Evolutionary conservation across 2,329 filamentous ascomycete species (phyloP).

Genomic region (Metarhizium album): DNA sequence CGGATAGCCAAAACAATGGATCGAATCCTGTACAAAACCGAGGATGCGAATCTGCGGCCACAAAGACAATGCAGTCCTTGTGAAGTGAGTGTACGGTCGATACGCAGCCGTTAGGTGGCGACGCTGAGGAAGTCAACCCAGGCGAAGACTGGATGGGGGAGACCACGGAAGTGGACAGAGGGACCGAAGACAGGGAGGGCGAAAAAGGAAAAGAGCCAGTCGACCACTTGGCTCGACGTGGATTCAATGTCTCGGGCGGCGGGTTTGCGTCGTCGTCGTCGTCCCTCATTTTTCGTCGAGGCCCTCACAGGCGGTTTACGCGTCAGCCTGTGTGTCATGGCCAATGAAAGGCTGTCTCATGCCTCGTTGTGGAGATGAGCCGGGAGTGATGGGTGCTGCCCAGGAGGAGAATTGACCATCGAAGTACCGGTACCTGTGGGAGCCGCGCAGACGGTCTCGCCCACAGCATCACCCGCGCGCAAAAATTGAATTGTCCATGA

Average conservation of each 20-base stretch:
- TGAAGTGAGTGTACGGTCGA: not conserved
- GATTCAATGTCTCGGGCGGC: slow-evolving; percentile 1
- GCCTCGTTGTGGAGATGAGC: slow-evolving; percentile 4
- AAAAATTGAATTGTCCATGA: too few relatives aligned
- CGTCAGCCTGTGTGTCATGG: slow-evolving; percentile 21
- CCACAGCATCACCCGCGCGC: too few relatives aligned
- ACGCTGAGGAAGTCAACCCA: slow-evolving; percentile 1
- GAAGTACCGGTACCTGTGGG: slow-evolving; percentile 4
- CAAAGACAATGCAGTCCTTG: not conserved
- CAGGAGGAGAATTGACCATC: not conserved
- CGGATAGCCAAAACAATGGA: not conserved
- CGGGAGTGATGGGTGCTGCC: slow-evolving; percentile 2
- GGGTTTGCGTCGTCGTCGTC: slow-evolving; percentile 3
- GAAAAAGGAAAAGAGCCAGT: not conserved
- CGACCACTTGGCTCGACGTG: too few relatives aligned
- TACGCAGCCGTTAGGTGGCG: slow-evolving; percentile 1
- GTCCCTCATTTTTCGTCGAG: slow-evolving; percentile 1
- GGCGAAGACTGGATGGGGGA: not conserved
- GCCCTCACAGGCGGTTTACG: slow-evolving; percentile 22
- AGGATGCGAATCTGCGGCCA: not conserved
- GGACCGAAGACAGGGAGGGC: not conserved
- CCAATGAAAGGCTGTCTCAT: slow-evolving; percentile 17
- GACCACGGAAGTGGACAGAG: too few relatives aligned
- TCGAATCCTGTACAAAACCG: not conserved
- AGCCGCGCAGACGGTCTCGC: not conserved